Evolutionary conservation across 2,329 filamentous ascomycete genomes (phyloP).

Genomic region (Grosmannia clavigera): DNA sequence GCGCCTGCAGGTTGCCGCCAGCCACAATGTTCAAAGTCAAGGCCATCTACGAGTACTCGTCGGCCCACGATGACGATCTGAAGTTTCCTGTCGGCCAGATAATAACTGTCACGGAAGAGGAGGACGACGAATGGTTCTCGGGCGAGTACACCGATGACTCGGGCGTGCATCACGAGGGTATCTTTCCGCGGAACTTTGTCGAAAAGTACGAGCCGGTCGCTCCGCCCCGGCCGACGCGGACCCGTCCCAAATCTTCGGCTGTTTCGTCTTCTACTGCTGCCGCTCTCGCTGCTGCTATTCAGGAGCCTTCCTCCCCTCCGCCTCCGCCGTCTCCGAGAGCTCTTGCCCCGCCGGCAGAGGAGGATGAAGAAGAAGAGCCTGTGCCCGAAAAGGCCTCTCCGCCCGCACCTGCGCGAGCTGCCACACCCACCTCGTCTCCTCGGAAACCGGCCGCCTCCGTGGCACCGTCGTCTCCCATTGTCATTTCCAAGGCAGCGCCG

Average conservation of each 20-base stretch:
- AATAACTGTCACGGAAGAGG: slow-evolving; percentile 85
- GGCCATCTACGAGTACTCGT: slow-evolving; percentile 88
- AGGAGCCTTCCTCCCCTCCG: slow-evolving; percentile 12
- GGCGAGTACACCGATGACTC: slow-evolving; percentile 72
- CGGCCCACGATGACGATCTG: slow-evolving; percentile 88
- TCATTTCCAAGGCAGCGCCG: slow-evolving; percentile 13
- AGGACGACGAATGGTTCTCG: slow-evolving; percentile 88
- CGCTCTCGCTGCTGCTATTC: slow-evolving; percentile 8
- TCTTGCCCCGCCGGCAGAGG: slow-evolving; percentile 16
- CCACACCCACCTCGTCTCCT: not conserved
- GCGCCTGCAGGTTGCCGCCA: not conserved
- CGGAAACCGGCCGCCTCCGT: slow-evolving; percentile 10
- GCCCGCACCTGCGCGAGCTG: not conserved
- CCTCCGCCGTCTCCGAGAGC: slow-evolving; percentile 13
- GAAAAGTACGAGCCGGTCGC: slow-evolving; percentile 88
- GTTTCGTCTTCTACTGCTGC: slow-evolving; percentile 11
- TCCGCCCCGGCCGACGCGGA: slow-evolving; percentile 71
- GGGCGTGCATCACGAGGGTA: slow-evolving; percentile 66
- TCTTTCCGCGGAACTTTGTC: slow-evolving; percentile 95
- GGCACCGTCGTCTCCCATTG: not conserved
- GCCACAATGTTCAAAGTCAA: slow-evolving; percentile 82
- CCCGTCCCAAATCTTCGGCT: slow-evolving; percentile 37
- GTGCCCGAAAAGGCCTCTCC: slow-evolving; percentile 13
- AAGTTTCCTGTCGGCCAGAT: slow-evolving; percentile 75
- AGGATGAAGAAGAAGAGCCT: slow-evolving; percentile 13